A percentile compares a stretch with the other conserved stretches of the same genome.
Conservation (phyloP, 2,329 filamentous ascomycete species). For the Trematosphaeria pertusa region DNA sequence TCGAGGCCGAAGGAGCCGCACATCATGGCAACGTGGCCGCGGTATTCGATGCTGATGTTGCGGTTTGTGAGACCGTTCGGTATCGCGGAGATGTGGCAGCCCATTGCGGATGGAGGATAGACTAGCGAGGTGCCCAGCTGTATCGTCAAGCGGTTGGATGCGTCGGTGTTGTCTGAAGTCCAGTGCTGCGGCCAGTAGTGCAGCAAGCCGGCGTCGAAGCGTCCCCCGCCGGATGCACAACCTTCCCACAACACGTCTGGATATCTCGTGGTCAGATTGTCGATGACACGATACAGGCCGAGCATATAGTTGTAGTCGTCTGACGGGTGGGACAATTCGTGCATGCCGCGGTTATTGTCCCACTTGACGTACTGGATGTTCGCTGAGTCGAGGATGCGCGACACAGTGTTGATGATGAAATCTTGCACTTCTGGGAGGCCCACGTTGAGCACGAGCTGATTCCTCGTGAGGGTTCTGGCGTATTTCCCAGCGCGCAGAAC, state of each 20-base stretch:
- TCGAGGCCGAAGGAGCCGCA: conserved; percentile 72
- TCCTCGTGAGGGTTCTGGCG: conserved; percentile 61
- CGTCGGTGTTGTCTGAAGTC: conserved; percentile 72
- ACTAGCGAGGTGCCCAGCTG: conserved; percentile 69
- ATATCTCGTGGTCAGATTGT: conserved; percentile 65
- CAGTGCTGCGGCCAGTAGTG: conserved; percentile 72
- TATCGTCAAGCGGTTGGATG: conserved; percentile 65
- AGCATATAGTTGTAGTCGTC: conserved; percentile 67
- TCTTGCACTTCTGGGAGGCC: conserved; percentile 68
- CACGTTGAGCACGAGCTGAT: conserved; percentile 68
- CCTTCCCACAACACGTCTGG: conserved; percentile 71
- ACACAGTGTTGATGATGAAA: conserved; percentile 64
- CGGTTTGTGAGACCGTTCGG: conserved; percentile 66
- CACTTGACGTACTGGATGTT: conserved; percentile 69
- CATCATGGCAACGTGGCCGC: conserved; percentile 72
- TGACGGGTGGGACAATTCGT: conserved; percentile 63
- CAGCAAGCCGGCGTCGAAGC: conserved; percentile 68
- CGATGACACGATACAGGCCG: conserved; percentile 68
- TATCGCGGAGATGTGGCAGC: conserved; percentile 68
- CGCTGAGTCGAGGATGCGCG: conserved; percentile 60
- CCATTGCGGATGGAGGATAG: conserved; percentile 69
- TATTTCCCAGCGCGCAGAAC: conserved; percentile 65
- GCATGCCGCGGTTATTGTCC: conserved; percentile 72
- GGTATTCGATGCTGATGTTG: conserved; percentile 64
- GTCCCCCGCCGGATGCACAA: conserved; percentile 69